Evolutionary conservation across 192 early-diverging fungal species (phyloP), one percentile per base, ranked within the genome.

Genomic region (Linnemannia schmuckeri): DNA sequence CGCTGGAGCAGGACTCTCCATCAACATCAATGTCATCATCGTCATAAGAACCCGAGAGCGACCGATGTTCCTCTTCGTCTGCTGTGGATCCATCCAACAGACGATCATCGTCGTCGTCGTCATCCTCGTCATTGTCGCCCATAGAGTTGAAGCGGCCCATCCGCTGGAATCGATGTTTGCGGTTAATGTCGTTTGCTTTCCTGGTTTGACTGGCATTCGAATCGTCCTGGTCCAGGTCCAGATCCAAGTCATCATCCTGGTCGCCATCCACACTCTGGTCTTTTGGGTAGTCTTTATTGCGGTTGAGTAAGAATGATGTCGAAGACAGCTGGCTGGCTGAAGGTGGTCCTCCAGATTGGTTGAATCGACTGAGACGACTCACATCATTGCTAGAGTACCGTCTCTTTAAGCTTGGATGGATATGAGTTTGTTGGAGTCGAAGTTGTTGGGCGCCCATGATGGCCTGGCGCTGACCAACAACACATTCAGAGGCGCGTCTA

Each of bases 361-460:
- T 81, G 38, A 75, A 74, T 33, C 85, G 85, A 63, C 85, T 74
- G 22, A 87, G 57, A 13, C 85, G 85, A 40, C 79, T 81, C 63
- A 87, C 85, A 33, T 87, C 85, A 52, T 87, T 87, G n/a, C 85
- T 87, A 6, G 85, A 87, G 44, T 87, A 81, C 38, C 85, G 75
- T 24, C 85, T 71, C 66, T 87, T 87, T 33, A 87, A 42, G 38
- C 76, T 78, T 0, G 85, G 85, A 57, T 87, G 85, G 52, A 87
- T 74, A 46, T 86, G 84, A 5, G 78, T 72, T 33, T 79, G 83
- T 18, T 87, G 85, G 40, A 87, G 80, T 20, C 85, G 79, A 57
- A 87, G 74, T 33, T 81, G 85, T 47, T 87, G 85, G 4, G 85
- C 76, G 27, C 80, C 76, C 72, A 78, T 81, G 18, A 54, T 30